phyloP scores from a whole-genome alignment of 2,329 filamentous ascomycete species.

The Byssochlamys sp. region DNA sequence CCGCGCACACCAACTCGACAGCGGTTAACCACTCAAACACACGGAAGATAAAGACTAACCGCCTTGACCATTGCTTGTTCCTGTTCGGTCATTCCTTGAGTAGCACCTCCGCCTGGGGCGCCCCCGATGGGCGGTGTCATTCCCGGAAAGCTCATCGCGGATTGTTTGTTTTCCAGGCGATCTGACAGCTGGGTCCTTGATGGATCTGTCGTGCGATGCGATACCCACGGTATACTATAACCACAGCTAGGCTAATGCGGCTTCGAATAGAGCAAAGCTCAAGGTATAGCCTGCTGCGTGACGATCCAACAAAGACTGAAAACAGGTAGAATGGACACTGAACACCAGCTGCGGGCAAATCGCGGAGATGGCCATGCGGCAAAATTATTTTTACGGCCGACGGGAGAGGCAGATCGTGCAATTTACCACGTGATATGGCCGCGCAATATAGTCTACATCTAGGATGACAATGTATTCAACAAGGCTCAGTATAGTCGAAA shows the following conservation, averaged over 20 bases:
- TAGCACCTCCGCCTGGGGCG: slow-evolving; percentile 14
- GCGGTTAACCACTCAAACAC: neutral
- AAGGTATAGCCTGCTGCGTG: neutral
- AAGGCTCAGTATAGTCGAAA: neutral
- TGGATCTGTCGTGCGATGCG: neutral
- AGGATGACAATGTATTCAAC: neutral
- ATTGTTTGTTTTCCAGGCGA: neutral
- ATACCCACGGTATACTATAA: neutral
- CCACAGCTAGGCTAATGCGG: neutral
- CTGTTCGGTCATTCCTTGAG: slow-evolving; percentile 37
- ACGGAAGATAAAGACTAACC: slow-evolving; percentile 18
- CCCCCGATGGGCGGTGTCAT: slow-evolving; percentile 22
- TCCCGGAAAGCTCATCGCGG: slow-evolving; percentile 28
- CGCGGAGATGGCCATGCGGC: slow-evolving; percentile 22
- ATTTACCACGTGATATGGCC: slow-evolving; percentile 13
- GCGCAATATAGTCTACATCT: neutral
- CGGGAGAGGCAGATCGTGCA: slow-evolving; percentile 8
- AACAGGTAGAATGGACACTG: neutral
- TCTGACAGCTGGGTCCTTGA: neutral
- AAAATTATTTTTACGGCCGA: slow-evolving; percentile 26
- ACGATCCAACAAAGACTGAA: neutral
- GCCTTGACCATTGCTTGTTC: slow-evolving; percentile 41
- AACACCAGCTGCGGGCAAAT: neutral
- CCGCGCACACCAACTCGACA: neutral
- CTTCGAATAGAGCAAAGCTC: neutral